phyloP scores from a whole-genome alignment of 306 rosid species.

The Vicia sativa region DNA sequence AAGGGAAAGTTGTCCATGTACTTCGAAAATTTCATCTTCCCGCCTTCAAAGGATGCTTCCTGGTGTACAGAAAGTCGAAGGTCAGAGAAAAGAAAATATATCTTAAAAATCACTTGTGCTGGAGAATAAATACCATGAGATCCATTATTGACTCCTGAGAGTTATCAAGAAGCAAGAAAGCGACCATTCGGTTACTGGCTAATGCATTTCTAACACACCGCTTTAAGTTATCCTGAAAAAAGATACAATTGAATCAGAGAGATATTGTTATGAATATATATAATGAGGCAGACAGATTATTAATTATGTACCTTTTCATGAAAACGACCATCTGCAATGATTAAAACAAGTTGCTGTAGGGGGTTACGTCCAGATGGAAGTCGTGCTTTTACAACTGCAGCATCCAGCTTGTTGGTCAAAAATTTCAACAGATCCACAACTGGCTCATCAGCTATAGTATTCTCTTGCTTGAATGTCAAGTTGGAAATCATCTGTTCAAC shows the following conservation, averaged over 20 bases:
- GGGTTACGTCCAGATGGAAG: constrained; percentile 87
- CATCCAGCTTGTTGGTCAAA: constrained; percentile 66
- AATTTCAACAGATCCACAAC: constrained; percentile 75
- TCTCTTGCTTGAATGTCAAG: constrained; percentile 87
- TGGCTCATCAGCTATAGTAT: constrained; percentile 78
- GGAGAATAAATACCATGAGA: constrained; percentile 46
- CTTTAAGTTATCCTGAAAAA: constrained; percentile 64
- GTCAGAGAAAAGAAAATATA: background rate
- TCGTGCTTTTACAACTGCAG: constrained; percentile 72
- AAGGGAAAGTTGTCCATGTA: constrained; percentile 90
- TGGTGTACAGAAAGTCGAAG: constrained; percentile 38
- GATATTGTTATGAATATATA: background rate
- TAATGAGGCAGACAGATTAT: background rate
- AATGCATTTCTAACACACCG: constrained; percentile 60
- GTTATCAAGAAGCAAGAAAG: constrained; percentile 77
- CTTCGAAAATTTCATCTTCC: constrained; percentile 46
- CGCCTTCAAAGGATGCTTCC: constrained; percentile 68
- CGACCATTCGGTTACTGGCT: constrained; percentile 77
- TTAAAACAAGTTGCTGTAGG: constrained; percentile 84
- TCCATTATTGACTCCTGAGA: constrained; percentile 70
- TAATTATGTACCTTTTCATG: constrained; percentile 62
- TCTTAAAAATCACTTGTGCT: constrained; percentile 7
- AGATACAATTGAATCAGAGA: background rate
- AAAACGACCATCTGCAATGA: constrained; percentile 85
- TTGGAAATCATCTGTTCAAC: constrained; percentile 75